phyloP scores from a whole-genome alignment of 2,329 filamentous ascomycete species.

The Plenodomus biglobosus region DNA sequence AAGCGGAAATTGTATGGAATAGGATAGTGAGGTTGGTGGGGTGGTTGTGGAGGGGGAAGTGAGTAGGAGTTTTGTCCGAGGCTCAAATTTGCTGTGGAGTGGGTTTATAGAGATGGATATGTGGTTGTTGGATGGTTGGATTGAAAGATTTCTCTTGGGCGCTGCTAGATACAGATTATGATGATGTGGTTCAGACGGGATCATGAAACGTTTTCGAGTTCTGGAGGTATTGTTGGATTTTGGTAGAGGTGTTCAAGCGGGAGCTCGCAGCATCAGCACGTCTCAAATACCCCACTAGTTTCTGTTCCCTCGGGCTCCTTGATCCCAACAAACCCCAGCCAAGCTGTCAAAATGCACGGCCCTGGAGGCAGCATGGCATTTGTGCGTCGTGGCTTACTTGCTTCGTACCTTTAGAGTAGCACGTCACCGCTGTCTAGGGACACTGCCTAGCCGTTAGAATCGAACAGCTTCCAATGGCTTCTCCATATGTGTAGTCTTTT shows the following conservation, averaged over 20 bases:
- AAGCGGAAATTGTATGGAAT: too few relatives aligned
- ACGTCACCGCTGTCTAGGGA: slow-evolving; percentile 6
- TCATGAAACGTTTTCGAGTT: too few relatives aligned
- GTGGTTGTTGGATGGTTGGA: too few relatives aligned
- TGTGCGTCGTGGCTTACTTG: slow-evolving; percentile 4
- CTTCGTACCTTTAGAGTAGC: slow-evolving; percentile 2
- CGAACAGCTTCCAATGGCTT: slow-evolving; percentile 1
- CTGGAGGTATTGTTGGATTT: too few relatives aligned
- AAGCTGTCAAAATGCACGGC: slow-evolving; percentile 22
- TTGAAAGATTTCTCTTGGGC: too few relatives aligned
- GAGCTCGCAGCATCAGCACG: slow-evolving; percentile 2
- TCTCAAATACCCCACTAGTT: slow-evolving; percentile 4
- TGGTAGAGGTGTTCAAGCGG: too few relatives aligned
- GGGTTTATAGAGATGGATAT: too few relatives aligned
- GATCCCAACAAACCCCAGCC: not conserved
- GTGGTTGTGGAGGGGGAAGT: not conserved
- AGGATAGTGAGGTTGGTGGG: not conserved
- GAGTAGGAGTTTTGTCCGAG: too few relatives aligned
- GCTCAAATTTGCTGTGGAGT: too few relatives aligned
- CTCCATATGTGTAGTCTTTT: too few relatives aligned
- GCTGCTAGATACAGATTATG: too few relatives aligned
- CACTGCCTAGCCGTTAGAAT: slow-evolving; percentile 7
- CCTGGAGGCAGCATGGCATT: slow-evolving; percentile 18
- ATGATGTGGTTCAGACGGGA: too few relatives aligned
- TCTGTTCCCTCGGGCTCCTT: slow-evolving; percentile 6